A percentile compares a stretch with the other conserved stretches of the same genome.
These are phyloP conservation scores for Xylaria sp. DNA, from an alignment of 2,329 filamentous ascomycete genomes.

Conservation along the genomic window DNA sequence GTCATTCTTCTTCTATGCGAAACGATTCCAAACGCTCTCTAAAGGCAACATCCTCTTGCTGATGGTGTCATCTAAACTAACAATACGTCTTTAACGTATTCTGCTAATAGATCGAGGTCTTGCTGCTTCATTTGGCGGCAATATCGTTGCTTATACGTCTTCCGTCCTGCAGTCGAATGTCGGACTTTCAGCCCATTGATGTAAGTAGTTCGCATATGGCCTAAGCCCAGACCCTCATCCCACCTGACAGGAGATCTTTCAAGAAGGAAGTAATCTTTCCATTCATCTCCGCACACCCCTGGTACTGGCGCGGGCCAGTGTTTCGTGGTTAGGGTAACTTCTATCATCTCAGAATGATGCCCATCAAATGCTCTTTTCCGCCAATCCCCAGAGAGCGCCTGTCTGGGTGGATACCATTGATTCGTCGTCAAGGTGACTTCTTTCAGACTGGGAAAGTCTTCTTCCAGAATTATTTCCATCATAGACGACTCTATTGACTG, in stretches of 20 bases:
- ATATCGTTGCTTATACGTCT: conserved; percentile 1
- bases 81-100: too few relatives aligned
- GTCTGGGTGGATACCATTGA: not conserved
- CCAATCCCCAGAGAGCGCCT: too few relatives aligned
- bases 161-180: not conserved
- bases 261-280: not conserved
- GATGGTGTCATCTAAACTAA: too few relatives aligned
- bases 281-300: too few relatives aligned
- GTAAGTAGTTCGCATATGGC: conserved; percentile 3
- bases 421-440: not conserved
- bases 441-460: not conserved
- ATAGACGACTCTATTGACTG: not conserved
- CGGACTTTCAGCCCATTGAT: not conserved
- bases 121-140: not conserved
- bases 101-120: not conserved
- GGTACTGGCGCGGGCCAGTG: too few relatives aligned
- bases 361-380: too few relatives aligned
- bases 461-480: not conserved
- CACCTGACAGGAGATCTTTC: too few relatives aligned
- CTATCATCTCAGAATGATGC: too few relatives aligned
- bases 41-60: too few relatives aligned
- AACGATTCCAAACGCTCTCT: too few relatives aligned
- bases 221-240: not conserved
- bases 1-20: too few relatives aligned
- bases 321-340: too few relatives aligned